Evolutionary conservation across 352 stramenopile genomes (phyloP), one percentile per base, ranked within the genome.

Genomic region (Globisporangium nodosum): DNA sequence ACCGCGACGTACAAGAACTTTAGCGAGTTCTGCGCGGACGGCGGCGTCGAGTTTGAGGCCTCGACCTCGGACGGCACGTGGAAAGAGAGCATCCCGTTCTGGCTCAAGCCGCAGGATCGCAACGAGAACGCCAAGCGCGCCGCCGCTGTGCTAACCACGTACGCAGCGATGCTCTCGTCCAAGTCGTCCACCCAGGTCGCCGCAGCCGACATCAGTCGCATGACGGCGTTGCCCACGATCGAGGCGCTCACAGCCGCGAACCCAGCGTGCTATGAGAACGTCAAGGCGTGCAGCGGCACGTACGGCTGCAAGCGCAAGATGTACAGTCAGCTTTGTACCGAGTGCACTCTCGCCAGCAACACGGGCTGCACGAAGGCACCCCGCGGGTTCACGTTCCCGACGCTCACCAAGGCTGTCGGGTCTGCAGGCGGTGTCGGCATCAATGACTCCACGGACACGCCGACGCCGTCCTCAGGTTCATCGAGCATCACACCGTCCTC

Each of bases 31-130:
- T 92, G 80, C 54, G 49, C 75, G 31, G 76, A 64, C 45, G 76
- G 78, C 5, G 65, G 70, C 3, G 54, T 87, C 39, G 82, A 92
- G 68, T 92, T 87, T 68, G 73, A 81, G 12, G 70, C n/a, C n/a
- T n/a, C n/a, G n/a, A n/a, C n/a, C n/a, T n/a, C n/a, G 57, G 12
- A 68, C 66, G 68, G 64, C 35, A 52, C 60, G 30, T 81, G 64
- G 67, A 61, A 83, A 39, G 39, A 60, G 15, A 65, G 69, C 37
- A 73, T 92, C 13, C 39, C 55, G 5, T 92, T 92, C 66, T 90
- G 83, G 80, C 64, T 77, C 39, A 64, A 87, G 39, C 76, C 83
- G 40, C 73, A 77, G 52, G 74, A 82, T 52, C 20, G 47, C 13
- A 71, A 60, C 0, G 75, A 70, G 48, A 90, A 90, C 50, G 64